Evolutionary conservation across 164 flowering plant species (phyloP).

Genomic region (Magnolia sinica): DNA sequence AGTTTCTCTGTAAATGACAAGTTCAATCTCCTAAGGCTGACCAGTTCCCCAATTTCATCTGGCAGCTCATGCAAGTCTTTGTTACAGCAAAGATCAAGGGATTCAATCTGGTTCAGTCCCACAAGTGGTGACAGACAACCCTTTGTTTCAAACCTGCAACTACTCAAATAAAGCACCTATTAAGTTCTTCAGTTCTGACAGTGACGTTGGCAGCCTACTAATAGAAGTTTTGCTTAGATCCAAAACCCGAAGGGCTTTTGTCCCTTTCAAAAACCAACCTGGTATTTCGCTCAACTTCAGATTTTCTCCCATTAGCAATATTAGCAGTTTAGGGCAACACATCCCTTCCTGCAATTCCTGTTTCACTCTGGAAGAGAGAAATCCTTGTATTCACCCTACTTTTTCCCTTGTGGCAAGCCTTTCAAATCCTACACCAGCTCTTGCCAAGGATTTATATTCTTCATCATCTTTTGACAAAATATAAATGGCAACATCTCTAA

Average conservation of each 20-base stretch:
- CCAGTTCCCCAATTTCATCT: background rate
- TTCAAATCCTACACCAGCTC: background rate
- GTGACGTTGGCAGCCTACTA: background rate
- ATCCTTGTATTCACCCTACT: background rate
- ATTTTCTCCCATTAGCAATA: background rate
- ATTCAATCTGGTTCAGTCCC: constrained; percentile 2
- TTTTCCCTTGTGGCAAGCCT: background rate
- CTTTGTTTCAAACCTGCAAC: background rate
- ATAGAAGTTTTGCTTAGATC: background rate
- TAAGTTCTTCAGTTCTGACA: background rate
- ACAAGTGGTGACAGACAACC: background rate
- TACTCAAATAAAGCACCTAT: background rate
- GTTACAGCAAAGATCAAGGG: background rate
- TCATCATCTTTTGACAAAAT: constrained; percentile 1
- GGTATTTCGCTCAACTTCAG: background rate
- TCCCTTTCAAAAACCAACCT: background rate
- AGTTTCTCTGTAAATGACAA: background rate
- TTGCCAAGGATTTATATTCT: background rate
- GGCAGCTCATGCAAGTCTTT: background rate
- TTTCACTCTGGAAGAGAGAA: background rate
- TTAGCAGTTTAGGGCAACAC: background rate
- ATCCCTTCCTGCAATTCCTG: background rate
- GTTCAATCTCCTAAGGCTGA: constrained; percentile 8
- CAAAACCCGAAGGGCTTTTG: constrained; percentile 4
- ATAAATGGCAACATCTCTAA: background rate